Base-by-base conservation (phyloP, 2,329 filamentous ascomycete species). In the Chaetomium sp. region DNA sequence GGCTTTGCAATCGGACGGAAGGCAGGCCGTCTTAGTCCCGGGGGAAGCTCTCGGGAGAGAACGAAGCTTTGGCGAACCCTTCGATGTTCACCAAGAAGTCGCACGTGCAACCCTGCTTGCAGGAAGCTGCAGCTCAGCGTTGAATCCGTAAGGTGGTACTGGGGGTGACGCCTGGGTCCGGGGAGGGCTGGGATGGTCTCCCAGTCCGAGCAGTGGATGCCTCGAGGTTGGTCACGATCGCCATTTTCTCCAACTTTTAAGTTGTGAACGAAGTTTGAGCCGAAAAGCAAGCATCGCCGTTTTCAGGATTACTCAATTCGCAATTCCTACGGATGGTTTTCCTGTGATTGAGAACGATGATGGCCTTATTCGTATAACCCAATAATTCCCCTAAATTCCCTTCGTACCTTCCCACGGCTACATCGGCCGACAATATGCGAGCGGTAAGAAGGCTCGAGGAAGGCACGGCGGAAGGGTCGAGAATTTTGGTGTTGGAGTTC, bases 21-120 rank as follows among this genome's bases (percentile, higher is more conserved):
- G 55, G 66, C 21, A 21, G 47, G 3, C 64, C 63, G 65, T 67
- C 65, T 63, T 61, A 61, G 63, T 47, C 58, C 19, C 21, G 19
- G 13, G 31, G 6, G 31, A 21, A 21, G 31, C 23, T 29, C 25
- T 53, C 23, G 25, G 25, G 25, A n/a, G 16, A 13, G 3, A 19
- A 27, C 50, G 50, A 53, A 31, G 13, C 49, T 51, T 16, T 51
- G 23, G 13, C 23, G 49, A 27, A 27, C 23, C 49, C 13, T 7
- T 29, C 49, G 25, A 51, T 25, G 47, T 8, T 16, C 4, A n/a
- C 31, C 31, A 23, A 13, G 9, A 23, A 56, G 33, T 27, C n/a
- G 53, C 31, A 25, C 27, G 45, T 60, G 50, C 29, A 56, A 64
- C 62, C 57, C 42, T 64, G 51, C 59, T 53, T 60, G 58, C 58